Base-by-base conservation (phyloP, 73 alveolate species). In the Paramecium tetraurelia region DNA sequence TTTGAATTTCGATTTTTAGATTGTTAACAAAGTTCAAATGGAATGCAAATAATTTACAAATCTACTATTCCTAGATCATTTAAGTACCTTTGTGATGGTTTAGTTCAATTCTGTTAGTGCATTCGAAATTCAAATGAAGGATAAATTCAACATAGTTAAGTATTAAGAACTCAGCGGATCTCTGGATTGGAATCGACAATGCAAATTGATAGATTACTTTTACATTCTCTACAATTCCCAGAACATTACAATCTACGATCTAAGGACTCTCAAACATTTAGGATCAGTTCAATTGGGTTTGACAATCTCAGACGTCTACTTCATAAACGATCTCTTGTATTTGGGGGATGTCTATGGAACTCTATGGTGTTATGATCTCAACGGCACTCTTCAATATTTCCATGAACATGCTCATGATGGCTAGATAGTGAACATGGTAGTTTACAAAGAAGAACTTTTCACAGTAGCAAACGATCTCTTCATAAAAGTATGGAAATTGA, bases 371-470 rank as follows among this genome's bases (percentile, higher is more conserved):
- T 72, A 36, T 72, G 59, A 40, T 35, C 14, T 72, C 16, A 33
- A 72, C 38, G 86, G 86, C 3, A 40, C 41, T n/a, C 35, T 72
- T 14, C 20, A 72, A 72, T 40, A 72, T 38, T 72, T 36, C 7
- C 59, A 36, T 36, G 86, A 72, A 72, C 57, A 40, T 36, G 86
- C 86, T 16, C 86, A 72, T 14, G 86, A 72, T 36, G 86, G 59
- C 5, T 12, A 12, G n/a, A 72, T 72, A 1, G 59, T 72, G 0
- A 36, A 33, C n/a, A 31, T 72, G 35, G 40, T 58, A 12, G 59
- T 33, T 35, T 33, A 72, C 2, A 40, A 72, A 35, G 86, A 72
- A 12, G 57, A 72, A 36, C 10, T 72, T 3, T 72, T 36, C 18
- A 72, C 68, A 12, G 86, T 72, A 5, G 86, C 59, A 20, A 72